Conservation (phyloP, 106 monocot genomes). For the Platanthera zijinensis region DNA sequence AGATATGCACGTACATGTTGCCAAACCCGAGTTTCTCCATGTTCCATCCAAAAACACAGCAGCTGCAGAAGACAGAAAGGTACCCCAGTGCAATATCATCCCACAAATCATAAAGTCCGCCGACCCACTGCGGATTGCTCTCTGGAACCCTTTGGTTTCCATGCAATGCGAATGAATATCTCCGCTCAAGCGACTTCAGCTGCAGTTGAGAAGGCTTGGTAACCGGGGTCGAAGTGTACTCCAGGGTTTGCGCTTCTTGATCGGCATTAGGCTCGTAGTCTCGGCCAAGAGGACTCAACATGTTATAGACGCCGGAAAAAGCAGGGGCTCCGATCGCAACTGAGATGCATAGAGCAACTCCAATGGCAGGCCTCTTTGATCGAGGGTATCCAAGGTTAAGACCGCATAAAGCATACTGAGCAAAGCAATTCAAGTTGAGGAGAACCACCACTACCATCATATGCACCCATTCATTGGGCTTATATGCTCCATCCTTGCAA, state of each 20-base stretch:
- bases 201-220: constrained; percentile 4
- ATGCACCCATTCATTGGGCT: constrained; percentile 74
- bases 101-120: constrained; percentile 49
- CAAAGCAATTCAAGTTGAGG: constrained; percentile 74
- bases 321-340: constrained; percentile 58
- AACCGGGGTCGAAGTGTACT: background rate
- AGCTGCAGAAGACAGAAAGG: constrained; percentile 55
- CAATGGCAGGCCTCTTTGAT: constrained; percentile 53
- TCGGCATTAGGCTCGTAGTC: constrained; percentile 50
- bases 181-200: constrained; percentile 37
- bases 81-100: constrained; percentile 37
- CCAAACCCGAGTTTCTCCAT: constrained; percentile 72
- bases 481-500: constrained; percentile 76
- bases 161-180: constrained; percentile 39
- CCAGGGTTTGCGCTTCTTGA: constrained; percentile 24
- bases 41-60: constrained; percentile 73
- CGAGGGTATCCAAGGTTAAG: constrained; percentile 67
- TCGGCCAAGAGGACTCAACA: constrained; percentile 70
- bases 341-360: constrained; percentile 55
- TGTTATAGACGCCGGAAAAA: constrained; percentile 55
- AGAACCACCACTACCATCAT: constrained; percentile 75
- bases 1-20: constrained; percentile 62
- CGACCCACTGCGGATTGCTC: constrained; percentile 37
- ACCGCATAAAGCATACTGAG: constrained; percentile 73
- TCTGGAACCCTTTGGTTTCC: constrained; percentile 18